phyloP scores from a whole-genome alignment of 805 yeast genomes.

The Wickerhamomyces subpelliculosus region DNA sequence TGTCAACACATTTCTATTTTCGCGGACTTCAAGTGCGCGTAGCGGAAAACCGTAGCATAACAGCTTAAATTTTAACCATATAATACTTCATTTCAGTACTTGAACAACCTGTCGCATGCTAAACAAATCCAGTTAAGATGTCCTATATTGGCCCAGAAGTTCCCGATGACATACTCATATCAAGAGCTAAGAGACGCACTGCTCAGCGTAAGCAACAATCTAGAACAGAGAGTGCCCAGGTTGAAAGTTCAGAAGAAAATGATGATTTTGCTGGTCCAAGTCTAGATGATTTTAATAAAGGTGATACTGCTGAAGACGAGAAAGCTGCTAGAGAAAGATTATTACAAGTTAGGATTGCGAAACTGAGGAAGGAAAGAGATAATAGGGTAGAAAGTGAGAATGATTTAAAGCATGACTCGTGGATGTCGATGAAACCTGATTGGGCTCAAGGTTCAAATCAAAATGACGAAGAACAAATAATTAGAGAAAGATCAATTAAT shows the following conservation, averaged over 20 bases:
- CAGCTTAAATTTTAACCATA: too few species aligned
- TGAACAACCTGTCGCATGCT: too few species aligned
- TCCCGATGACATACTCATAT: background rate
- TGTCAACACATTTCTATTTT: too few species aligned
- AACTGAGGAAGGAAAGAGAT: background rate
- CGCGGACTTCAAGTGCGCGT: too few species aligned
- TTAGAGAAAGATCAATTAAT: too few species aligned
- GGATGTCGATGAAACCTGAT: conserved; percentile 1
- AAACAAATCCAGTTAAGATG: too few species aligned
- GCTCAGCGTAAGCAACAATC: background rate
- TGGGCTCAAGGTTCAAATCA: background rate
- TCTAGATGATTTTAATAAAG: background rate
- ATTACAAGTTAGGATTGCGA: background rate
- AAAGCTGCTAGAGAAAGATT: background rate
- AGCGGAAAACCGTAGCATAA: too few species aligned
- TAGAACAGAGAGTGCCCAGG: too few species aligned
- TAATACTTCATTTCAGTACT: too few species aligned
- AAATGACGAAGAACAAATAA: too few species aligned
- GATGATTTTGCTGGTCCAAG: background rate
- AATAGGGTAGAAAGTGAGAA: background rate
- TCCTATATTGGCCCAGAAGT: conserved; percentile 1
- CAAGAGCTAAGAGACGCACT: background rate
- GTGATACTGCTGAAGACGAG: background rate
- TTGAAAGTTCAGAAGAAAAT: background rate
- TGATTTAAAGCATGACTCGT: background rate